Evolutionary conservation across 2,329 filamentous ascomycete genomes (phyloP).

Genomic region (Calonectria hawksworthii): DNA sequence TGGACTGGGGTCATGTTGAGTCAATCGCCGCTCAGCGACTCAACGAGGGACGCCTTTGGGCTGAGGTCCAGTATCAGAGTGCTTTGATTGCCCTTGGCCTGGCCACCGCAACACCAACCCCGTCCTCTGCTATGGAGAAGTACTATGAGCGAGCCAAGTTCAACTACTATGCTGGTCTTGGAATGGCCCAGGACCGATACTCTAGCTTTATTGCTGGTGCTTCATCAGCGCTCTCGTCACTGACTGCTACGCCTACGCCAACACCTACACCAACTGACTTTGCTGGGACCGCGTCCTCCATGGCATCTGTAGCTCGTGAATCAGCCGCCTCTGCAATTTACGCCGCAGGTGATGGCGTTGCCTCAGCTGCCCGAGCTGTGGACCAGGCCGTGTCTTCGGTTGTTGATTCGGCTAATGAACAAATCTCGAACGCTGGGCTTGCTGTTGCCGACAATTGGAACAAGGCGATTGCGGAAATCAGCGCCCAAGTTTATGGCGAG

Average conservation of each 20-base stretch:
- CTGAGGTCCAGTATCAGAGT: conserved; percentile 78
- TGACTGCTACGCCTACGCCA: conserved; percentile 72
- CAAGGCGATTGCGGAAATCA: conserved; percentile 71
- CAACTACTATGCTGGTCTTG: conserved; percentile 83
- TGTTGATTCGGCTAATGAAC: conserved; percentile 61
- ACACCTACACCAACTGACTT: conserved; percentile 71
- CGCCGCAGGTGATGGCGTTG: conserved; percentile 60
- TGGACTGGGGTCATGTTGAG: conserved; percentile 65
- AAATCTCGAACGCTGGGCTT: conserved; percentile 53
- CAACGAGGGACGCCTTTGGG: conserved; percentile 77
- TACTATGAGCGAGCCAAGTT: conserved; percentile 72
- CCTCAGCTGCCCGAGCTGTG: conserved; percentile 55
- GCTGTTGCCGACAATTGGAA: conserved; percentile 58
- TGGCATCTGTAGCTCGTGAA: conserved; percentile 63
- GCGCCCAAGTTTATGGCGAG: conserved; percentile 78
- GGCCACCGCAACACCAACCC: conserved; percentile 70
- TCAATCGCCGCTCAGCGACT: conserved; percentile 80
- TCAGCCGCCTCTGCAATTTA: conserved; percentile 56
- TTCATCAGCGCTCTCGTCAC: conserved; percentile 75
- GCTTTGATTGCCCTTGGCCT: conserved; percentile 76
- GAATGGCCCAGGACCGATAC: conserved; percentile 84
- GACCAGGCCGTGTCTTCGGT: conserved; percentile 56
- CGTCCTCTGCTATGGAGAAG: conserved; percentile 66
- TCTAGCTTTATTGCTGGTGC: conserved; percentile 81
- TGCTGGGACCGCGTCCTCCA: conserved; percentile 62